Evolutionary conservation across 495 filamentous ascomycete genomes (phyloP).

Genomic region (Penicillium waksmanii): DNA sequence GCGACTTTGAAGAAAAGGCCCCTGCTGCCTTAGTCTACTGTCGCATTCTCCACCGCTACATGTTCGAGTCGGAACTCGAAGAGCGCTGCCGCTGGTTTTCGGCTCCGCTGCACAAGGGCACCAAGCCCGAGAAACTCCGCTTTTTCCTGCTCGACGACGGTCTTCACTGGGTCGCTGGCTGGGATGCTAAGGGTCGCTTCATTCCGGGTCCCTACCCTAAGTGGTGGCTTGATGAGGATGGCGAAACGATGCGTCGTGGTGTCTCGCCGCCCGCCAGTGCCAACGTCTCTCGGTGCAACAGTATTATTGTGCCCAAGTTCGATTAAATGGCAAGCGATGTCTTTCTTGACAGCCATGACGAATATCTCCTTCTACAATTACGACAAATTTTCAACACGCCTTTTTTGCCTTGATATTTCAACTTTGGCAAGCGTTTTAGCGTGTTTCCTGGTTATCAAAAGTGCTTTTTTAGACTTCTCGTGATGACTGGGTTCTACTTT

Average conservation of each 20-base stretch:
- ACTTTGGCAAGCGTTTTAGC: constrained; percentile 29
- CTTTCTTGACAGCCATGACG: background rate
- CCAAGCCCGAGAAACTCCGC: constrained; percentile 39
- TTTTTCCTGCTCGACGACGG: constrained; percentile 52
- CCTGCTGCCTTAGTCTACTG: constrained; percentile 49
- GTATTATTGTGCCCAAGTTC: constrained; percentile 40
- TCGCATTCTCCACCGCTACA: constrained; percentile 51
- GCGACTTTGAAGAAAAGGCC: constrained; percentile 42
- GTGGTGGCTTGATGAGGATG: constrained; percentile 46
- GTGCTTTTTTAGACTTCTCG: constrained; percentile 13
- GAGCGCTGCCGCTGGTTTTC: constrained; percentile 47
- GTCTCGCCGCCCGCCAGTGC: constrained; percentile 44
- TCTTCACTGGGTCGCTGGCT: constrained; percentile 48
- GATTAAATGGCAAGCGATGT: constrained; percentile 19
- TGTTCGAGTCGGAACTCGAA: constrained; percentile 49
- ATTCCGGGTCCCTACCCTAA: constrained; percentile 51
- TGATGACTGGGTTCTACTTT: background rate
- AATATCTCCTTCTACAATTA: background rate
- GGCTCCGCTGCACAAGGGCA: constrained; percentile 40
- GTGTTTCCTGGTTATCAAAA: constrained; percentile 27
- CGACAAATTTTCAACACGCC: constrained; percentile 5
- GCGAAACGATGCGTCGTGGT: constrained; percentile 43
- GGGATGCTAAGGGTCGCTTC: constrained; percentile 48
- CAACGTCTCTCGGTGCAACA: constrained; percentile 45
- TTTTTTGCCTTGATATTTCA: constrained; percentile 17